Conservation (phyloP, 2,329 filamentous ascomycete genomes). For the Fusarium musae region DNA sequence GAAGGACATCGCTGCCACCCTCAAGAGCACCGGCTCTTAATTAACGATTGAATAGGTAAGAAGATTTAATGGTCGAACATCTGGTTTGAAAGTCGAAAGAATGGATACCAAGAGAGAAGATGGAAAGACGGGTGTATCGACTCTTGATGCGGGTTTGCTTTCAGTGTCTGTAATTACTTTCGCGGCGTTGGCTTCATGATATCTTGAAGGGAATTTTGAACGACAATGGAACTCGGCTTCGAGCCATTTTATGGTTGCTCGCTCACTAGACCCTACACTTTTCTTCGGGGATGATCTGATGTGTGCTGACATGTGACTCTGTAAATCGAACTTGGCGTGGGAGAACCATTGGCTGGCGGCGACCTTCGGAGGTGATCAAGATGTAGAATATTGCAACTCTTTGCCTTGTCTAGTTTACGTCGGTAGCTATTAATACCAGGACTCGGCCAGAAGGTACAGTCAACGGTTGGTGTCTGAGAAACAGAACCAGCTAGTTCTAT, state of each 20-base stretch:
- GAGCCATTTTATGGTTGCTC: conserved; percentile 21
- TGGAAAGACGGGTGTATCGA: conserved; percentile 2
- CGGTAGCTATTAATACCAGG: neutral
- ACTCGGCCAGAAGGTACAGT: neutral
- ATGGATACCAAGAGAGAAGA: conserved; percentile 40
- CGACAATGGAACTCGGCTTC: conserved; percentile 17
- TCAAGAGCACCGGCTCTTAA: conserved; percentile 48
- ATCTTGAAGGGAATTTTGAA: conserved; percentile 34
- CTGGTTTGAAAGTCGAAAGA: conserved; percentile 18
- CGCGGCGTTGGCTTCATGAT: conserved; percentile 43
- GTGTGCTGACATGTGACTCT: conserved; percentile 9
- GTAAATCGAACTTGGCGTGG: neutral
- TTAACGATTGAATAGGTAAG: conserved; percentile 1
- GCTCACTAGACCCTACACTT: conserved; percentile 10
- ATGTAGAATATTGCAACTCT: neutral
- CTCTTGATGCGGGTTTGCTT: conserved; percentile 27
- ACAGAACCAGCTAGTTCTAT: neutral
- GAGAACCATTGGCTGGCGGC: neutral
- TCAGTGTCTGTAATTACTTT: conserved; percentile 41
- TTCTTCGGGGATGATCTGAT: conserved; percentile 1
- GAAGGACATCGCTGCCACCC: conserved; percentile 60
- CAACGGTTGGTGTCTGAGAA: neutral
- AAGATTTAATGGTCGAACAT: conserved; percentile 7
- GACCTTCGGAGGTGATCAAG: neutral
- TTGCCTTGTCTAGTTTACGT: neutral